Conservation (phyloP, 306 rosid species). For the Cucurbita argyrosperma region DNA sequence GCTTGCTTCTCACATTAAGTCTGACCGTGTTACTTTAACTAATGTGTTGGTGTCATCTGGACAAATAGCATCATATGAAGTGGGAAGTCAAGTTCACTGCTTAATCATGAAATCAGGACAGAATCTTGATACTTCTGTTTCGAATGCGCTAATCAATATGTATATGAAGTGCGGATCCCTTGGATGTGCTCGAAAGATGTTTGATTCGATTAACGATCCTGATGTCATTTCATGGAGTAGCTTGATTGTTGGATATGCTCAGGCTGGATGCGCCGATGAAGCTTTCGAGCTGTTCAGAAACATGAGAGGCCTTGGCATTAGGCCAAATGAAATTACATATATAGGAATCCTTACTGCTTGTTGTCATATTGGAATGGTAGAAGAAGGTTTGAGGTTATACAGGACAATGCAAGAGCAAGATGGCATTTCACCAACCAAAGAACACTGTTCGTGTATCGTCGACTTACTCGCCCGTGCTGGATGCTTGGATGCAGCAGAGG, state of each 20-base stretch:
- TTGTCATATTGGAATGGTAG: constrained; percentile 61
- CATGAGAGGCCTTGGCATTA: constrained; percentile 32
- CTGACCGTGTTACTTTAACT: constrained; percentile 43
- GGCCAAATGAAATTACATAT: constrained; percentile 54
- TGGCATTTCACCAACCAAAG: constrained; percentile 43
- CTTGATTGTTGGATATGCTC: constrained; percentile 63
- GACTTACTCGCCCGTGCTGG: constrained; percentile 77
- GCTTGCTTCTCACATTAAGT: constrained; percentile 33
- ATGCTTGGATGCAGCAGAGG: constrained; percentile 46
- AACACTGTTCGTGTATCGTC: constrained; percentile 67
- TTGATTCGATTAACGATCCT: constrained; percentile 29
- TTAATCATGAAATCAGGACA: constrained; percentile 47
- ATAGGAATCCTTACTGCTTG: constrained; percentile 68
- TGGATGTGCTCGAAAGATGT: constrained; percentile 35
- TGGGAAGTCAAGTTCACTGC: constrained; percentile 61
- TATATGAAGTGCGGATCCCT: constrained; percentile 67
- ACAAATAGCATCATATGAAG: constrained; percentile 42
- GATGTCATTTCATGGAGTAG: constrained; percentile 78
- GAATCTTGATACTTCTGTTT: constrained; percentile 30
- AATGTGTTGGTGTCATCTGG: constrained; percentile 50
- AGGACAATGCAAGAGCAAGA: constrained; percentile 43
- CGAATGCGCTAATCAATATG: constrained; percentile 69
- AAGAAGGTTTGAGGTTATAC: constrained; percentile 47
- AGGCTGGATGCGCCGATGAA: constrained; percentile 49
- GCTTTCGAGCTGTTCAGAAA: constrained; percentile 44